These are phyloP conservation scores for Hymenoscyphus scutula DNA, from an alignment of 2,329 filamentous ascomycete species.

Conservation along the genomic window DNA sequence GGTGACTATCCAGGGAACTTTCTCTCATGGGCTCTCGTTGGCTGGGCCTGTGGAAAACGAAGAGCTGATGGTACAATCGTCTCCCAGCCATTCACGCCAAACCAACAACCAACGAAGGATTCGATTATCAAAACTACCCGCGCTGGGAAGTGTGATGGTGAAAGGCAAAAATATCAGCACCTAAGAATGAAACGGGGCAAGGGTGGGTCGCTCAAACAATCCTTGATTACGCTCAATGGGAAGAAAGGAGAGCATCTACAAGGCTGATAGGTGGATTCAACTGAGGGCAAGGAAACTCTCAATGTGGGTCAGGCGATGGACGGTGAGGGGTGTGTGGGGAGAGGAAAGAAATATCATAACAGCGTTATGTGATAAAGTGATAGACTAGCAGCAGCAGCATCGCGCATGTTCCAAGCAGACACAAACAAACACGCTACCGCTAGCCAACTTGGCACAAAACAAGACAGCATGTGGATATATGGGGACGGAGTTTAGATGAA, in stretches of 20 bases:
- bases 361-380: neutral
- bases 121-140: neutral
- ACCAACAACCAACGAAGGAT: neutral
- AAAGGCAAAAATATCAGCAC: neutral
- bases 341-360: neutral
- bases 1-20: neutral
- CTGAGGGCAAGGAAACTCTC: conserved; percentile 1
- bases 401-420: neutral
- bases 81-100: neutral
- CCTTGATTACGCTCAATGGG: neutral
- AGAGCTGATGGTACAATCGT: neutral
- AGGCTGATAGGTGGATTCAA: conserved; percentile 2
- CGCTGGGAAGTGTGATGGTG: neutral
- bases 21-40: neutral
- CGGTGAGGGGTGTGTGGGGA: neutral
- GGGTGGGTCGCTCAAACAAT: neutral
- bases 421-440: neutral
- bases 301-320: neutral
- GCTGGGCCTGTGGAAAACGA: neutral
- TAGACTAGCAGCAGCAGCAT: neutral
- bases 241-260: neutral
- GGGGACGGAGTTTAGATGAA: neutral
- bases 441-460: too few relatives aligned
- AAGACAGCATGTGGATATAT: too few relatives aligned
- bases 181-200: neutral